A percentile compares a stretch with the other conserved stretches of the same genome.
Conservation (phyloP, 139 green algal species). For the Chlorella sp. region DNA sequence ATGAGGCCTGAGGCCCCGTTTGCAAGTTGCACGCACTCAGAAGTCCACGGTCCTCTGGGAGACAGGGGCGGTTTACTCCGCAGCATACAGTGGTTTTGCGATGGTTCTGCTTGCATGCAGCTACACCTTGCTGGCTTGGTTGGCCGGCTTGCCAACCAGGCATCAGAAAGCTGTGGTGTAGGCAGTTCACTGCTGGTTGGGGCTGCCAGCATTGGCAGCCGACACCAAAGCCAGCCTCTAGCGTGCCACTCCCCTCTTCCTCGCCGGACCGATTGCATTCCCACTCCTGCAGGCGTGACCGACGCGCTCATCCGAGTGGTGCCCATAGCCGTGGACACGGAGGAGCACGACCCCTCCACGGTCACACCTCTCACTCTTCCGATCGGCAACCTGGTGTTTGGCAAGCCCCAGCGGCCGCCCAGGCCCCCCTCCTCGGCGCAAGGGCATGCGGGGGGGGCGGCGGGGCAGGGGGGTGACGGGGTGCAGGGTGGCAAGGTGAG, state of each 20-base stretch:
- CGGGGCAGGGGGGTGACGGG: neutral
- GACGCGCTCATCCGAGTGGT: neutral
- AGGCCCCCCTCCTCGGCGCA: neutral
- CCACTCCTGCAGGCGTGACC: neutral
- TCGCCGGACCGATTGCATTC: neutral
- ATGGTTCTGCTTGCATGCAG: too few species aligned
- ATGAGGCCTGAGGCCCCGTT: too few species aligned
- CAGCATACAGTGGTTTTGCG: too few species aligned
- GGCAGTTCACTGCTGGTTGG: too few species aligned
- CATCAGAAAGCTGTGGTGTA: too few species aligned
- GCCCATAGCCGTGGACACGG: constrained; percentile 2
- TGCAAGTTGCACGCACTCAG: too few species aligned
- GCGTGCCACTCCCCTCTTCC: neutral
- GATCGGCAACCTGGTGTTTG: constrained; percentile 3
- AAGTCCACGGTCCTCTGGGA: too few species aligned
- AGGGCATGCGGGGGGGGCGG: neutral
- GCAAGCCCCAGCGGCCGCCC: neutral
- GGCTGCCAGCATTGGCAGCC: neutral
- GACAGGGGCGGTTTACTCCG: too few species aligned
- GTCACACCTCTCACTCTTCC: neutral
- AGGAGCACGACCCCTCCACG: neutral
- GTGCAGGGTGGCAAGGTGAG: too few species aligned
- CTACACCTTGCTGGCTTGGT: too few species aligned
- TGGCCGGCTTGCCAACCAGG: too few species aligned
- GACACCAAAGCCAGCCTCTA: neutral